Evolutionary conservation across 2,329 filamentous ascomycete species (phyloP).

Genomic region (Fusarium napiforme): DNA sequence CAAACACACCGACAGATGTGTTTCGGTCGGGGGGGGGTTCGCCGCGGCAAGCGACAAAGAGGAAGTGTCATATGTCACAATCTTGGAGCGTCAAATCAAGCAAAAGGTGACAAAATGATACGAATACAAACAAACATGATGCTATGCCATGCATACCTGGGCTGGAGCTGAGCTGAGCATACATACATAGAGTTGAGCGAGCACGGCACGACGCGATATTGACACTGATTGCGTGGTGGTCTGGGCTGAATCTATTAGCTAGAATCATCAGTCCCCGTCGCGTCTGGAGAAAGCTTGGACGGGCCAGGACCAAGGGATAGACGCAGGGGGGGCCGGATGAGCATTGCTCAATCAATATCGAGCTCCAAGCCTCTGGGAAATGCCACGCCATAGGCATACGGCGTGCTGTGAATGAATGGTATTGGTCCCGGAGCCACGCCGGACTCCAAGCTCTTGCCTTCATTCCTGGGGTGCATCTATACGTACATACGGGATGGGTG

Average conservation of each 20-base stretch:
- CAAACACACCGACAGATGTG: constrained; percentile 29
- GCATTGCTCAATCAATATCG: constrained; percentile 7
- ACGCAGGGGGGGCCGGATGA: constrained; percentile 25
- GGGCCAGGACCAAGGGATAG: constrained; percentile 28
- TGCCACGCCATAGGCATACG: constrained; percentile 20
- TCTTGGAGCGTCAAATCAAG: constrained; percentile 26
- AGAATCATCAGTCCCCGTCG: constrained; percentile 17
- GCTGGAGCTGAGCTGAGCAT: neutral
- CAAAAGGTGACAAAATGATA: constrained; percentile 19
- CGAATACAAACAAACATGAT: neutral
- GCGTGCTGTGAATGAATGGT: neutral
- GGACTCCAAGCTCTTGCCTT: constrained; percentile 22
- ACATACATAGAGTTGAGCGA: constrained; percentile 14
- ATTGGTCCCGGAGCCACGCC: constrained; percentile 24
- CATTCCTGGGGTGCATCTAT: constrained; percentile 34
- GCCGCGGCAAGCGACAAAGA: constrained; percentile 32
- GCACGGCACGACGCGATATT: constrained; percentile 35
- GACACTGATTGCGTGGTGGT: constrained; percentile 30
- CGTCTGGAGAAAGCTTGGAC: constrained; percentile 37
- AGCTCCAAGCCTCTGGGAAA: constrained; percentile 24
- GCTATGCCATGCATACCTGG: neutral
- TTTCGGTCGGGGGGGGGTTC: constrained; percentile 29
- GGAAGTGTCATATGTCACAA: constrained; percentile 32
- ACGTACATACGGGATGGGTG: neutral
- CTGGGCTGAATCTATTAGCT: constrained; percentile 16